Base-by-base conservation (phyloP, 2,329 filamentous ascomycete genomes). In the Sporothrix inflata region DNA sequence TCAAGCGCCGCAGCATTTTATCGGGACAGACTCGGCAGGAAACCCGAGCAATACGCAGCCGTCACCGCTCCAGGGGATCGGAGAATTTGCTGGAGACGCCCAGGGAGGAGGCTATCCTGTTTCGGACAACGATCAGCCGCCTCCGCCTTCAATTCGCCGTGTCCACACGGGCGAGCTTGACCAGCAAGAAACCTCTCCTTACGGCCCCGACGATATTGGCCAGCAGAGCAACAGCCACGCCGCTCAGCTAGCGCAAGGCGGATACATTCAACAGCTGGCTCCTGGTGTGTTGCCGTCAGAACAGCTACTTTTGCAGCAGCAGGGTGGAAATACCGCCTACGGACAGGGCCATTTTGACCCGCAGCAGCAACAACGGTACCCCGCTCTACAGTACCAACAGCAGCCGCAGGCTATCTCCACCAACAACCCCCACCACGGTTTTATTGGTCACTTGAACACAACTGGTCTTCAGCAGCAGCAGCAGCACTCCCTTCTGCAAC, bases 51-150 rank as follows among this genome's bases (percentile, higher is more conserved):
- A 55, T 21, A 76, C 77, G 27, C 82, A 84, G 75, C 80, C 82
- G 57, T 86, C 85, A 57, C 84, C 84, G 55, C 80, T 83, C 66
- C 84, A 84, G 77, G 81, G 82, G 73, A 79, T 83, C 75, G 82
- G 83, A 76, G 83, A 78, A 49, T 78, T 78, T 71, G 68, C 72
- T 70, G 78, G 57, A 45, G 61, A 61, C 68, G 21, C 19, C 38
- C 45, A 65, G 27, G 70, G 47, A n/a, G 71, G 61, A 81, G 63
- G 77, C 69, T 83, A 80, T 74, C 77, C 78, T 70, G 75, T 78
- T 73, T 76, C 80, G 74, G 80, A 78, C 19, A 82, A 83, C 81
- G 79, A 81, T 75, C 81, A 67, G 60, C 72, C 55, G 81, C 71
- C 81, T 81, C 76, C 80, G 80, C 73, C 77, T 76, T 45, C 78